Percentiles rank a stretch among this genome's conserved stretches.
These are phyloP conservation scores for Zygotorulaspora mrakii DNA, from an alignment of 1,139 yeast species.

Conservation along the genomic window DNA sequence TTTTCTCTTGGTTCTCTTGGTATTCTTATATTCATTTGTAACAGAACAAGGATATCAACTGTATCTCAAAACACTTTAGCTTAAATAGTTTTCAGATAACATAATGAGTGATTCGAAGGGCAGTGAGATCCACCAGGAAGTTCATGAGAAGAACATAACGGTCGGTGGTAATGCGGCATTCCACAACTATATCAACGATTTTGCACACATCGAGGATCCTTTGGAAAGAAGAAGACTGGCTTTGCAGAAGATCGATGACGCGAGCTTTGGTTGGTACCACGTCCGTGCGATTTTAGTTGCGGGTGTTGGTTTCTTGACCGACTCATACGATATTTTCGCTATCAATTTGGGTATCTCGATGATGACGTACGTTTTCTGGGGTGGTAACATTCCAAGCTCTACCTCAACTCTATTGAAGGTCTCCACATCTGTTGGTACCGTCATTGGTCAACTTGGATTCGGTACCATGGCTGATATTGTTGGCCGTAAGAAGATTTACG, in stretches of 20 bases:
- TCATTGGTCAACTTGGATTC: constrained; percentile 83
- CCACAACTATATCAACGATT: constrained; percentile 80
- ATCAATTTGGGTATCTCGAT: constrained; percentile 75
- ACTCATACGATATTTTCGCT: constrained; percentile 88
- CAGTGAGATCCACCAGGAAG: constrained; percentile 11
- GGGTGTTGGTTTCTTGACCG: constrained; percentile 92
- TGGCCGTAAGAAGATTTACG: constrained; percentile 86
- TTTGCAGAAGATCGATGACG: constrained; percentile 80
- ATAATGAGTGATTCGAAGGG: constrained; percentile 10
- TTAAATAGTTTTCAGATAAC: too few species aligned
- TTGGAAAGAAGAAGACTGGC: constrained; percentile 88
- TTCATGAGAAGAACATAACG: constrained; percentile 37
- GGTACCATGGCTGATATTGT: constrained; percentile 80
- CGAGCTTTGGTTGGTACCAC: constrained; percentile 85
- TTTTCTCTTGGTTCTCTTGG: too few species aligned
- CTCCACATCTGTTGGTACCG: constrained; percentile 91
- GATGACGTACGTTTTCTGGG: constrained; percentile 75
- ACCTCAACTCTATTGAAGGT: constrained; percentile 75
- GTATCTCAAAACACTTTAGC: too few species aligned
- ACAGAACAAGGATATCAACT: too few species aligned
- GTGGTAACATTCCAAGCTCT: constrained; percentile 57
- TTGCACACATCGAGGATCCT: constrained; percentile 81
- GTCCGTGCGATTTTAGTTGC: constrained; percentile 83
- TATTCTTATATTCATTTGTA: too few species aligned
- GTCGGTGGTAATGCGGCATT: constrained; percentile 87